A percentile compares a stretch with the other conserved stretches of the same genome.
Conservation (phyloP, 176 grass and related monocot genomes). For the Zea mays region Zm-B73-REFERENCE-NAM-5.0 NC_050103.1:166816501-166817000, state of each 20-base stretch:
- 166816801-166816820: neutral
- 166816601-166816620: neutral
- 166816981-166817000: slow-evolving; percentile 39
- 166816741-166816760: neutral
- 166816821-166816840: neutral
- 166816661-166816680: neutral
- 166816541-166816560: neutral
- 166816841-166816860: neutral
- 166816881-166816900: neutral
- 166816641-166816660: neutral
- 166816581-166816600: neutral
- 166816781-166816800: neutral
- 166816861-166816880: neutral
- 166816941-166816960: no score
- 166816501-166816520: neutral
- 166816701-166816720: neutral
- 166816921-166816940: neutral
- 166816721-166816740: neutral
- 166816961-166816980: slow-evolving; percentile 17
- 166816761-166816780: neutral
- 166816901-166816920: neutral
- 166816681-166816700: neutral
- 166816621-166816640: neutral
- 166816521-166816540: neutral
- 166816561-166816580: neutral